phyloP scores from a whole-genome alignment of 495 filamentous ascomycete genomes.

The Xylaria telfairii region DNA sequence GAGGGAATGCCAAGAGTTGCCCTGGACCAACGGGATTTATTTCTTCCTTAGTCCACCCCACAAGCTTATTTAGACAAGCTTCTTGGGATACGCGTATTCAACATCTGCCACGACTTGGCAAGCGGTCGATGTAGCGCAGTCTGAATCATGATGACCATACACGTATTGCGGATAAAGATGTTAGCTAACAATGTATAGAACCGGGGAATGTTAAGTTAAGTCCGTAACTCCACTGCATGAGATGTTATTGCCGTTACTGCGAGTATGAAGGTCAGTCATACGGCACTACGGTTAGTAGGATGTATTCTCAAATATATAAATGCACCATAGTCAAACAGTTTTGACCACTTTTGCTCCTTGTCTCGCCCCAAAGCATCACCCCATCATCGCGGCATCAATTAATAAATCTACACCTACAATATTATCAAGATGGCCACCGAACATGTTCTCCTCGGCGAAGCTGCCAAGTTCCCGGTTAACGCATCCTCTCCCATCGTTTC shows the following conservation, averaged over 20 bases:
- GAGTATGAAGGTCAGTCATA: not conserved
- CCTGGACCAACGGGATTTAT: not conserved
- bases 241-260: not conserved
- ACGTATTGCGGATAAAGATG: not conserved
- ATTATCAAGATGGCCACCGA: slow-evolving; percentile 30
- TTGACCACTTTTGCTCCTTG: too few species aligned
- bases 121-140: not conserved
- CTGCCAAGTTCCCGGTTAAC: slow-evolving; percentile 45
- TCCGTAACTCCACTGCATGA: not conserved
- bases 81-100: slow-evolving; percentile 14
- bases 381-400: not conserved
- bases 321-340: not conserved
- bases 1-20: not conserved
- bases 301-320: not conserved
- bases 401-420: not conserved
- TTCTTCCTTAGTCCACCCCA: not conserved
- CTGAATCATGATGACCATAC: not conserved
- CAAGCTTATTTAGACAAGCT: not conserved
- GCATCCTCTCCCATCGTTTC: slow-evolving; percentile 43
- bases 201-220: not conserved
- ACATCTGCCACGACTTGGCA: not conserved
- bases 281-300: not conserved
- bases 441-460: slow-evolving; percentile 48
- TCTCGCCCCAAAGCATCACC: not conserved
- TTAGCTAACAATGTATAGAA: not conserved